Base-by-base conservation (phyloP, 441 rosid species). In the Gossypium schwendimanii region DNA sequence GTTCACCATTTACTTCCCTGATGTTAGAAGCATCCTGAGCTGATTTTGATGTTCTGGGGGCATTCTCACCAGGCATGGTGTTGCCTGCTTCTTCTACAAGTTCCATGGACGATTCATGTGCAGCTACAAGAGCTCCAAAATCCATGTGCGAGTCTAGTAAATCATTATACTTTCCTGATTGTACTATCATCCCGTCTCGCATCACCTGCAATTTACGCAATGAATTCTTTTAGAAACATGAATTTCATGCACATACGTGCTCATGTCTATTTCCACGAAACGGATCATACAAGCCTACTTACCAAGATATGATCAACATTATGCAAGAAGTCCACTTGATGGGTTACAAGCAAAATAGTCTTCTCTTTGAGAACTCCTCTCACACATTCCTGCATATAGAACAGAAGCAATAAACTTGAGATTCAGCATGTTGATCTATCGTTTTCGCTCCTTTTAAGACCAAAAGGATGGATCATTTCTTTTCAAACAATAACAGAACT, bases 81-180 rank as follows among this genome's bases (percentile, higher is more conserved):
- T 74, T 59, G 18, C 88, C 91, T 14, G 79, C 87, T 73, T 90
- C 87, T 74, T 90, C 96, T 62, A 93, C 97, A 71, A 90, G 90
- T 78, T 90, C 96, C 97, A 91, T 91, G n/a, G 98, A 77, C 47
- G 89, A 82, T 65, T 90, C 97, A 65, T 93, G 98, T 33, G 98
- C 97, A 7, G 89, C 91, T 21, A 93, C 98, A 11, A 93, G 82
- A 14, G 85, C 89, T 64, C 80, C 84, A 70, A 93, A 93, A 83
- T 93, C 97, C 82, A 83, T 11, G 26, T 90, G 92, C 1, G 85
- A 84, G 49, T 65, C 79, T 21, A 87, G 82, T 54, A 93, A 75
- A 57, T 79, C 87, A 18, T 86, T 76, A 67, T 93, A 93, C 77
- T 76, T 89, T 70, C 98, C 98, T 11, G 96, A 89, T 55, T 93